Evolutionary conservation across 331 rosid genomes (phyloP), one percentile per base, ranked within the genome.

Genomic region (Acacia pycnantha): DNA sequence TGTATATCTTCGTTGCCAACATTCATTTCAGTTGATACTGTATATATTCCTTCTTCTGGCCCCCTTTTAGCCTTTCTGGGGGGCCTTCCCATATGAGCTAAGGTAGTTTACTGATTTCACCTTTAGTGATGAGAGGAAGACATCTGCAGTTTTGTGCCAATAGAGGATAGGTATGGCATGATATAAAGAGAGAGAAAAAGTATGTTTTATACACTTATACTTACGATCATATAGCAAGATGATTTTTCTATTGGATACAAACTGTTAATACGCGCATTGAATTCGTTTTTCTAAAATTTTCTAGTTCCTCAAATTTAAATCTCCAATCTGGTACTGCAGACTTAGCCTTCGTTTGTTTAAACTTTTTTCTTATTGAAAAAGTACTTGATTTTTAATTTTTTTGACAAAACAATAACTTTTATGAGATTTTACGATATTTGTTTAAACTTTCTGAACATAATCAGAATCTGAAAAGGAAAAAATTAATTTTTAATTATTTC

Each of bases 1-100:
- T 87, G 81, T 76, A 84, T 75, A 76, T 76, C 73, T 79, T 79
- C 31, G 56, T 72, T 47, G 31, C 50, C 79, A 44, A 77, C 62
- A 78, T 44, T 24, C 66, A n/a, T 80, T 70, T 15, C 58, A 51
- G 12, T 79, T 82, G 78, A 74, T 50, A 29, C 74, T 70, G 37
- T 79, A 41, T 58, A 26, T 76, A 44, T 11, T 24, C 21, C 40
- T 67, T 56, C 64, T 56, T 74, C 29, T n/a, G 12, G 29, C 47
- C 44, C 22, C 69, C 51, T 5, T 29, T 33, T 33, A 35, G 8
- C 50, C 59, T 21, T 14, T 19, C 9, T 9, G 1, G 18, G 50
- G 22, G 50, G 11, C 58, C 48, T 47, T 71, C 3, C 65, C 12
- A 3, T 58, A 10, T 11, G 68, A 29, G 71, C 35, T 78, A 26